These are phyloP conservation scores for Taphrina populina DNA, from an alignment of 1,139 yeast species.

Conservation along the genomic window DNA sequence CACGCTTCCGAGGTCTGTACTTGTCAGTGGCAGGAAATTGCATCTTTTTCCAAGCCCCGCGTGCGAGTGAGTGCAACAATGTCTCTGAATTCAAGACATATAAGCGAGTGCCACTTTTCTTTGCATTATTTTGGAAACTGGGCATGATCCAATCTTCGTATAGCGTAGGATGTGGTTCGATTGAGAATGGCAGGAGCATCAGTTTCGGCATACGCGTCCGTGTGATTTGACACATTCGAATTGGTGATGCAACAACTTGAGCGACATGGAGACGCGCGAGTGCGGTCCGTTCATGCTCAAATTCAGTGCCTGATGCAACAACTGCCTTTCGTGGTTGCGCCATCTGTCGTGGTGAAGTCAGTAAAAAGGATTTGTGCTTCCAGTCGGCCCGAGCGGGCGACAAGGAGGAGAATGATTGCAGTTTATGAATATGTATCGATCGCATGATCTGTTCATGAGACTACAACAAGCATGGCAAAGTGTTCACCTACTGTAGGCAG, in stretches of 20 bases:
- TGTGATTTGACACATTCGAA: conserved; percentile 16
- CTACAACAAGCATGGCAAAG: too few species aligned
- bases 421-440: too few species aligned
- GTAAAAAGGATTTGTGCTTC: too few species aligned
- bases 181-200: conserved; percentile 10
- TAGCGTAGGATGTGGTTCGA: conserved; percentile 9
- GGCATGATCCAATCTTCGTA: conserved; percentile 29
- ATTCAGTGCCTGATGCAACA: too few species aligned
- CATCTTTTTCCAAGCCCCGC: conserved; percentile 20
- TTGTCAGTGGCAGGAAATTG: conserved; percentile 3
- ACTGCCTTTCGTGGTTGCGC: too few species aligned
- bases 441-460: too few species aligned
- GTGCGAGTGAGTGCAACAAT: not conserved
- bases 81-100: conserved; percentile 8
- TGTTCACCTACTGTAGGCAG: too few species aligned
- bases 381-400: too few species aligned
- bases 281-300: too few species aligned
- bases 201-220: conserved; percentile 9
- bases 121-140: not conserved
- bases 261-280: not conserved
- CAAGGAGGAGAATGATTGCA: too few species aligned
- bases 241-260: conserved; percentile 11
- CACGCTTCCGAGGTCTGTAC: not conserved
- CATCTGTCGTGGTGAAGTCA: too few species aligned
- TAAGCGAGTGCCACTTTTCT: not conserved